Conservation (phyloP, 495 filamentous ascomycete species). For the Penicillium lagena region DNA sequence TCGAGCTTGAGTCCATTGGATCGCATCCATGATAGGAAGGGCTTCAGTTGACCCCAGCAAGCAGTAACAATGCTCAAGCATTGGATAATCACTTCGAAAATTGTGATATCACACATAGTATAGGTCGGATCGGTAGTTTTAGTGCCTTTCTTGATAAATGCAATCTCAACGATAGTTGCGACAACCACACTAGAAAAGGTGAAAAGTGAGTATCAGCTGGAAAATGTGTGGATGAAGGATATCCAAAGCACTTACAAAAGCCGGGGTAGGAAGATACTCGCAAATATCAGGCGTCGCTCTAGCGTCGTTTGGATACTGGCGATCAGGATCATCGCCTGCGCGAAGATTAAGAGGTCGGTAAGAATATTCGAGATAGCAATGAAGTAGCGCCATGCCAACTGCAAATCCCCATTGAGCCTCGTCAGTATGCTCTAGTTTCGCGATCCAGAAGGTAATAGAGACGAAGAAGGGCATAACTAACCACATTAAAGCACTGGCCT, state of each 20-base stretch:
- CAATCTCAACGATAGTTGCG: conserved; percentile 9
- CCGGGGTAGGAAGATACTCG: conserved; percentile 19
- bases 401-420: not conserved
- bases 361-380: conserved; percentile 13
- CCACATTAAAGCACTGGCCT: conserved; percentile 18
- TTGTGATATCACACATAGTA: conserved; percentile 8
- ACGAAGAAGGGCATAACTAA: conserved; percentile 1
- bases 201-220: not conserved
- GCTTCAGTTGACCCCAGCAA: conserved; percentile 23
- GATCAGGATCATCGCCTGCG: conserved; percentile 16
- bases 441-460: not conserved
- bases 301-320: conserved; percentile 14
- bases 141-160: conserved; percentile 2
- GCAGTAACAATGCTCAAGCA: conserved; percentile 16
- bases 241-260: conserved; percentile 9
- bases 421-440: not conserved
- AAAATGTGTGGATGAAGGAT: not conserved
- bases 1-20: conserved; percentile 17
- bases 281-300: conserved; percentile 13
- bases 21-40: conserved; percentile 20
- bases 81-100: conserved; percentile 13
- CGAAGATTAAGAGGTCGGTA: conserved; percentile 19
- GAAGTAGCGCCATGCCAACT: conserved; percentile 21
- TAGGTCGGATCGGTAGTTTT: conserved; percentile 13
- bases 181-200: conserved; percentile 11